Base-by-base conservation (phyloP, 352 stramenopile species). In the Globisporangium mamillatum region DNA sequence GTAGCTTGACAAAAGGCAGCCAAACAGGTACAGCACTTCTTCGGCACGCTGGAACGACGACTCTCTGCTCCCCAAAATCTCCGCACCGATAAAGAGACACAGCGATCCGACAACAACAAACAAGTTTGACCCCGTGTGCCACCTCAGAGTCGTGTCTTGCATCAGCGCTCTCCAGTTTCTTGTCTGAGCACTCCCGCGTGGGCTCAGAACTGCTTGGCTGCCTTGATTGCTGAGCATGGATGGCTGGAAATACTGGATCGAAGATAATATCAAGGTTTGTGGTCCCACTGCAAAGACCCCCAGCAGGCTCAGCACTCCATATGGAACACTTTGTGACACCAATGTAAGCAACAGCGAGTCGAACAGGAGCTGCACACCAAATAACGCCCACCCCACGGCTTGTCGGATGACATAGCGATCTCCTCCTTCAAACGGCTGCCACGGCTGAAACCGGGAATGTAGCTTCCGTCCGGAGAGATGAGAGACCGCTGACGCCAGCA, bases 361-460 rank as follows among this genome's bases (percentile, higher is more conserved):
- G n/a, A 87, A 86, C 0, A 89, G 68, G 1, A 85, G 52, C 53
- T 86, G 72, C 3, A 89, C 70, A 12, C 69, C 77, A 25, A 87
- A 79, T 4, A 89, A 62, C 1, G 77, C 86, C 80, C 80, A 89
- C 10, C 75, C 80, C 6, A 89, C 69, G 3, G 78, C 78, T 73
- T 89, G 80, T 0, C 75, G 78, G 22, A 89, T 68, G 0, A 87
- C 77, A 50, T 76, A 86, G 16, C 71, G 72, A 32, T 71, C 62
- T 2, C 80, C 79, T 6, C 80, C 80, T 72, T 83, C 70, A 56
- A 89, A 89, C 3, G 78, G 80, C 41, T 89, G 80, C 68, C 72
- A 86, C 1, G 81, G 52, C 4, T 60, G 70, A 56, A 85, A 86
- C 0, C 67, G 60, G 0, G 62, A 34, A 24, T 71, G 75, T 9